Base-by-base conservation (phyloP, 2,329 filamentous ascomycete species). In the Xylariaceae sp. region DNA sequence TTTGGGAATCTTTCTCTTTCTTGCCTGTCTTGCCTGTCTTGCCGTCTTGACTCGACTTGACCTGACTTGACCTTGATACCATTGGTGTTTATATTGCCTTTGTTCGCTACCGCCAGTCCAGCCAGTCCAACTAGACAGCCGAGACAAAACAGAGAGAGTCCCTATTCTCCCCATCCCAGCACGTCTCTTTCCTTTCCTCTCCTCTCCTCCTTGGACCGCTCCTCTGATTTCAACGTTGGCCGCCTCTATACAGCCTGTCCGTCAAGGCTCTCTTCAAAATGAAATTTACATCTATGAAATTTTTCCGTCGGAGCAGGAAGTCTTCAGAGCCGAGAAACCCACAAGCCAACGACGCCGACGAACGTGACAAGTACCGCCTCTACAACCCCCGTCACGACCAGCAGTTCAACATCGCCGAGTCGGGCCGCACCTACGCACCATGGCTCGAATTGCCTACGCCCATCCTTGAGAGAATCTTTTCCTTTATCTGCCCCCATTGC, bases 401-500 rank as follows among this genome's bases (percentile, higher is more conserved):
- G 53, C 62, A 65, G 60, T 62, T 66, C 51, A 59, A 64, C 37
- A 64, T 61, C 17, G 61, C 62, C 60, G 66, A 68, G 57, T 62
- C 62, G 44, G 54, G 63, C 57, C 60, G 48, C 51, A 55, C 64
- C 23, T 71, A 68, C 49, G 71, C 68, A 35, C 70, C 70, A 4
- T 73, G 71, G 71, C 66, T 72, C 47, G 74, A 75, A 55, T 81
- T 97, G 9, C 88, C 91, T 8, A 75, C 81, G 30, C 76, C 81
- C n/a, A 79, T 96, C 35, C 80, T 97, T 59, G 80, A 85, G 65
- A 84, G 83, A 71, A 92, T 97, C 71, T 93, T 97, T 73, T 76
- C 82, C 67, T 86, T 86, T 66, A 86, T 97, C 58, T 97, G 92
- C 68, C 92, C 92, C 6, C 93, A 97, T 74, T 78, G 86, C 41